phyloP scores from a whole-genome alignment of 2,329 filamentous ascomycete genomes.

The Fusarium luffae region DNA sequence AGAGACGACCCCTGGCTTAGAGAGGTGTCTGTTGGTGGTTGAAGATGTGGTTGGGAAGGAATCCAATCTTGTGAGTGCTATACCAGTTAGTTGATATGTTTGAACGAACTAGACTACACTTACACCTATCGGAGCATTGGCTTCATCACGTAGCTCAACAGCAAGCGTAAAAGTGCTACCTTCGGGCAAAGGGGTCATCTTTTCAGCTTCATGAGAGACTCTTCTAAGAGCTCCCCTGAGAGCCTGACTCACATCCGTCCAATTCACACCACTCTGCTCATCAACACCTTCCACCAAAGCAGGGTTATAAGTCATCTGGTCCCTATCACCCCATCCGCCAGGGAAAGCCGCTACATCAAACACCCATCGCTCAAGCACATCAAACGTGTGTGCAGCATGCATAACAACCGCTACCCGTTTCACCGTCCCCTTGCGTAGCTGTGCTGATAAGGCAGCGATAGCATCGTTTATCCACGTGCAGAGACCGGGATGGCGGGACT shows the following conservation, averaged over 20 bases:
- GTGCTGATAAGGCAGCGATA: constrained; percentile 74
- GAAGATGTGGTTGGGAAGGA: constrained; percentile 62
- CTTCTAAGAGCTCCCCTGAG: constrained; percentile 74
- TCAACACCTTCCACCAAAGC: constrained; percentile 28
- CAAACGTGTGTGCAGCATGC: constrained; percentile 53
- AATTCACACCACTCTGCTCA: constrained; percentile 55
- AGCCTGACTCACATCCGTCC: constrained; percentile 75
- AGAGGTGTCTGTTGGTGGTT: constrained; percentile 50
- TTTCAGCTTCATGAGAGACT: constrained; percentile 69
- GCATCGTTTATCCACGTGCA: constrained; percentile 89
- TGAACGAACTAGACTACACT: constrained; percentile 44
- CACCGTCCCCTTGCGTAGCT: constrained; percentile 70
- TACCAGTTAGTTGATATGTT: not conserved
- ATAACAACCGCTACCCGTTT: constrained; percentile 62
- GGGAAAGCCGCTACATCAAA: constrained; percentile 68
- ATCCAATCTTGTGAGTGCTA: constrained; percentile 72
- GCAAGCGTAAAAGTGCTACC: constrained; percentile 81
- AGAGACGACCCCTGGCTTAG: constrained; percentile 46
- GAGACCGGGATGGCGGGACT: constrained; percentile 86
- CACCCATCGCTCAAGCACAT: constrained; percentile 70
- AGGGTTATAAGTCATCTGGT: constrained; percentile 43
- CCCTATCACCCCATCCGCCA: constrained; percentile 38
- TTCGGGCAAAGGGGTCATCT: constrained; percentile 66
- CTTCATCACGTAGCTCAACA: constrained; percentile 74
- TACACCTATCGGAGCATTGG: constrained; percentile 68